Base-by-base conservation (phyloP, 257 asterid species). In the Solanum boliviense region DNA sequence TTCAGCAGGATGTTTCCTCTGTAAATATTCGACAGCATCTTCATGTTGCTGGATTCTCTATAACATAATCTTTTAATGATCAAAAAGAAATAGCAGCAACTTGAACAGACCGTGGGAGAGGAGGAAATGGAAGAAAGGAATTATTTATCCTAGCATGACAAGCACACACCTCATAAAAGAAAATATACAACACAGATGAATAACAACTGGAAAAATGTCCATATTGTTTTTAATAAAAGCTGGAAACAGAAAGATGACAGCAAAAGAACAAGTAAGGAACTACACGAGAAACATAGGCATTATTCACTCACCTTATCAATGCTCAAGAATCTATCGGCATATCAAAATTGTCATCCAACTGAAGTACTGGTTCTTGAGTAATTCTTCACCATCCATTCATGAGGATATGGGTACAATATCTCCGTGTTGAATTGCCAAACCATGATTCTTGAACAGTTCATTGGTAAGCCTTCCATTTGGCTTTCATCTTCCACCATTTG, bases 401-500 rank as follows among this genome's bases (percentile, higher is more conserved):
- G 86, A 52, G 92, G 92, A 46, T 85, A 85, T 44, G 92, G 72
- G 70, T 91, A 29, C 9, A 89, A 83, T 7, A 81, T 76, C 85
- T 85, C 92, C 21, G 60, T 71, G 35, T 89, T 75, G 62, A 92
- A 91, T 84, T 91, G 92, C 98, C 98, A 95, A 56, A 93, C 95
- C 96, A 91, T 88, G 86, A 93, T 86, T 41, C 90, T 89, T 13
- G 94, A 88, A 86, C 95, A 71, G 89, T 91, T 70, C 81, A 84
- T 81, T 34, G 95, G 91, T n/a, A 92, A 86, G 89, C 98, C 92
- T 90, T 95, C 98, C 94, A 95, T 94, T 91, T 95, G 96, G 86
- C 96, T 93, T 89, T 95, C 98, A 58, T 94, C 98, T 89, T 94
- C 94, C 91, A 94, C 98, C 72, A 95, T 27, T 87, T 94, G 98